Evolutionary conservation across 257 asterid species (phyloP), one percentile per base, ranked within the genome.

Genomic region (Scutellaria barbata): DNA sequence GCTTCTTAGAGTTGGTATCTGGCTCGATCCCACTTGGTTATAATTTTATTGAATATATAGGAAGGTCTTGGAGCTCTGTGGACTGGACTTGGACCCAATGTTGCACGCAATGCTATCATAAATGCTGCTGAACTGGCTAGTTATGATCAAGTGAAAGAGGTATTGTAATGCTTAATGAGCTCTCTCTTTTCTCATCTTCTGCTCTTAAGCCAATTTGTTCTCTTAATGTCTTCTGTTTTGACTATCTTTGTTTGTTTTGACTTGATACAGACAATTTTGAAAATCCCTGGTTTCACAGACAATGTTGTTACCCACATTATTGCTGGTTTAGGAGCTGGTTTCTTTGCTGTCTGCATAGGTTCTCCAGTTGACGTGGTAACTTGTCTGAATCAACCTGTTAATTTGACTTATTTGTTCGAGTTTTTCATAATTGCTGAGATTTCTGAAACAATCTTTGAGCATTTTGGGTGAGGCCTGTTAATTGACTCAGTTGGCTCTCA

Each of bases 81-180:
- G 99, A 95, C 99, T 67, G 99, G 99, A 52, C 45, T 95, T 72
- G 98, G 98, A 46, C 99, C 99, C 37, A 95, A 95, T 68, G 48
- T 92, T 78, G 96, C 91, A 18, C 95, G 99, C 64, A 95, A 95
- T 85, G 99, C 99, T 50, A 92, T 95, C 74, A 92, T 95, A 76
- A 95, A 95, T 79, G 98, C 98, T 43, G 99, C 98, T 71, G 99
- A 95, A 76, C 80, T 95, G 68, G 98, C 99, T 55, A 95, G 98
- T 76, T 92, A 95, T 78, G 99, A 92, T 82, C 97, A 95, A 89
- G 98, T 95, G 88, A 95, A 92, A 85, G 85, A 94, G 96, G 97
- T 91, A 68, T 9, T 25, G n/a, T 66, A 66, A 41, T 57, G 5
- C 40, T 53, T 63, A 13, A 20, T 33, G 6, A 11, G 43, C 73